Evolutionary conservation across 2,329 filamentous ascomycete species (phyloP), one percentile per base, ranked within the genome.

Genomic region (Colletotrichum tofieldiae): DNA sequence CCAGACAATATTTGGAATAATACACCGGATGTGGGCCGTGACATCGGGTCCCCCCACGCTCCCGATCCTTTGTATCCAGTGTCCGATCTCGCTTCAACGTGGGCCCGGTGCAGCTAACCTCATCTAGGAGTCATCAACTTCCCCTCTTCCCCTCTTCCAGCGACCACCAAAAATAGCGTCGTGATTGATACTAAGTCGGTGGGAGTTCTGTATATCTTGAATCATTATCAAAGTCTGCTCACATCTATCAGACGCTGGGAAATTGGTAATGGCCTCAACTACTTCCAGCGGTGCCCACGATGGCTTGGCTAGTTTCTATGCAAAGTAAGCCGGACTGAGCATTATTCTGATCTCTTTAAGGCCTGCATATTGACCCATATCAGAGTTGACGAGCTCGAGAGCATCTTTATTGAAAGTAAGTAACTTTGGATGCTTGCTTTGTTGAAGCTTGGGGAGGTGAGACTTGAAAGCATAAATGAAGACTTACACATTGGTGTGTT

Each of bases 351-450:
- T 12, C 16, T 23, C 18, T 1, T 23, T 14, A 55, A 2, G 9
- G 11, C n/a, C 20, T 9, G 6, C 26, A 55, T 1, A 5, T 32
- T 56, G 32, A 45, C 11, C 5, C 35, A n/a, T 29, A 11, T 6
- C 18, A 71, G 64, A 41, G 68, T 71, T 47, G 68, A 71, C 5
- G 68, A 71, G 51, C 65, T 71, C 8, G 58, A 71, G 35, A 45
- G 8, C 5, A 20, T 52, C 5, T 71, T 71, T 58, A 62, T 71
- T 18, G 58, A 71, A 32, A 62, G 68, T 67, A 26, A 49, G 68
- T 61, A 20, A 4, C 12, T 2, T 1, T 18, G 32, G 11, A 32
- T 12, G 11, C 18, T 56, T 1, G 2, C 11, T 16, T 7, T 12
- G n/a, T 3, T 26, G 23, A 23, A 16, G 23, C 47, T 16, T 51